A percentile compares a stretch with the other conserved stretches of the same genome.
Evolutionary conservation across 1,139 yeast genomes (phyloP).

Genomic region (Zygoascus hellenicus): DNA sequence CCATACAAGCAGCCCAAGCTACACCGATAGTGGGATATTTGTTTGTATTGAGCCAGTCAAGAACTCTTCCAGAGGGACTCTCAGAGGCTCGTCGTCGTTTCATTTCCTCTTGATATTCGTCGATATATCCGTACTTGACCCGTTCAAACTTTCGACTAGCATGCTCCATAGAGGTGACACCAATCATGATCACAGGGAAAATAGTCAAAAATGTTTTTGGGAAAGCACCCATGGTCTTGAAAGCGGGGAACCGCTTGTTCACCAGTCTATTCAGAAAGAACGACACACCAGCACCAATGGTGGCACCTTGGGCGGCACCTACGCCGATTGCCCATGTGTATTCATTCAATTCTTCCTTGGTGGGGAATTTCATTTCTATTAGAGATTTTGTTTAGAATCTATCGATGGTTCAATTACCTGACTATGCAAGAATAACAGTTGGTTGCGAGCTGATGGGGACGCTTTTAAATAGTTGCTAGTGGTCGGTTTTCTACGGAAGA

Average conservation of each 20-base stretch:
- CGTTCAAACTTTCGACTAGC: slow-evolving; percentile 33
- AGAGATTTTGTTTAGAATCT: neutral
- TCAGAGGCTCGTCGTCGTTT: slow-evolving; percentile 9
- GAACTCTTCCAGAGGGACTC: slow-evolving; percentile 6
- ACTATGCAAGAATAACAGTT: too few species aligned
- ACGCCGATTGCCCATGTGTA: slow-evolving; percentile 50
- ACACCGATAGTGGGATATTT: slow-evolving; percentile 72
- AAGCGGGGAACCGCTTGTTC: slow-evolving; percentile 15
- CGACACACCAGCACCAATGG: slow-evolving; percentile 50
- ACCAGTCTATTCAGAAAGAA: slow-evolving; percentile 33
- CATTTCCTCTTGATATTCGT: slow-evolving; percentile 11
- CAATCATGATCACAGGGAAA: slow-evolving; percentile 28
- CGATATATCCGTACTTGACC: slow-evolving; percentile 17
- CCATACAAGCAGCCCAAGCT: slow-evolving; percentile 83
- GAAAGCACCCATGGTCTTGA: slow-evolving; percentile 20
- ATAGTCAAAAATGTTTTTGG: slow-evolving; percentile 27
- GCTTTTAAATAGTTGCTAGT: too few species aligned
- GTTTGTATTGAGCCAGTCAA: slow-evolving; percentile 36
- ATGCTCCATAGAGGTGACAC: slow-evolving; percentile 32
- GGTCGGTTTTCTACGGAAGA: too few species aligned
- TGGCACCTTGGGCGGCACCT: slow-evolving; percentile 62
- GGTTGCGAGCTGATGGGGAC: too few species aligned
- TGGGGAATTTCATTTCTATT: slow-evolving; percentile 55
- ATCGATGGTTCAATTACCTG: too few species aligned
- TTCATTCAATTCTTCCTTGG: slow-evolving; percentile 59